Base-by-base conservation (phyloP, 495 filamentous ascomycete species). In the Aspergillus bridgeri region DNA sequence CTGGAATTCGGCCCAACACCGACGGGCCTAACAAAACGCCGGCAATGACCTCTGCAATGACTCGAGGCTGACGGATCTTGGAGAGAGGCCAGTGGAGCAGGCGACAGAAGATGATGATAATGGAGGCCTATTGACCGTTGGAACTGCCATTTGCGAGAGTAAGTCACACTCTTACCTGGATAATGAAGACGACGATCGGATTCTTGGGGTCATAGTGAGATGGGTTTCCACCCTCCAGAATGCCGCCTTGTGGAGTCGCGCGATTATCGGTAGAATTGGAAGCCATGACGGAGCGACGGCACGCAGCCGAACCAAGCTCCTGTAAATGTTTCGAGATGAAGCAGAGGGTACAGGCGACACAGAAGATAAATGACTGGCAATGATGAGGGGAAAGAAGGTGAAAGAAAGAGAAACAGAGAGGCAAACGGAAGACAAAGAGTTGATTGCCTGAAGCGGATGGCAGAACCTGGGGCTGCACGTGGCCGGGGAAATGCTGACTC, bases 31-130 rank as follows among this genome's bases (percentile, higher is more conserved):
- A 79, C 5, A 98, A 66, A 65, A 98, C 92, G 54, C 94, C 94
- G 21, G 88, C 92, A 59, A 98, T 88, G 43, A 98, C 91, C 81
- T 98, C 94, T 44, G 94, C 91, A 63, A 98, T 98, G 57, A 98
- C 93, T 57, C 88, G 84, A 48, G 93, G 93, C 67, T 98, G 93
- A 54, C 89, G 87, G 47, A 97, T 75, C 65, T 88, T 89, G 53
- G 90, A 91, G 8, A 98, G 82, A 21, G 93, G 94, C 63, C 77
- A 89, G 62, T 92, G 89, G 42, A 98, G 80, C 38, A 95, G 62
- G 45, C 91, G 88, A 70, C 91, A 95, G 68, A 96, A 85, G 51
- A 95, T 83, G 66, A 98, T 89, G 66, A 98, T 96, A 60, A 98
- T 91, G 57, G 79, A 80, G 18, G 89, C 88, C 91, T 96, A 64